A percentile compares a stretch with the other conserved stretches of the same genome.
These are phyloP conservation scores for Akanthomyces uredinophilus DNA, from an alignment of 2,329 filamentous ascomycete species.

Conservation along the genomic window DNA sequence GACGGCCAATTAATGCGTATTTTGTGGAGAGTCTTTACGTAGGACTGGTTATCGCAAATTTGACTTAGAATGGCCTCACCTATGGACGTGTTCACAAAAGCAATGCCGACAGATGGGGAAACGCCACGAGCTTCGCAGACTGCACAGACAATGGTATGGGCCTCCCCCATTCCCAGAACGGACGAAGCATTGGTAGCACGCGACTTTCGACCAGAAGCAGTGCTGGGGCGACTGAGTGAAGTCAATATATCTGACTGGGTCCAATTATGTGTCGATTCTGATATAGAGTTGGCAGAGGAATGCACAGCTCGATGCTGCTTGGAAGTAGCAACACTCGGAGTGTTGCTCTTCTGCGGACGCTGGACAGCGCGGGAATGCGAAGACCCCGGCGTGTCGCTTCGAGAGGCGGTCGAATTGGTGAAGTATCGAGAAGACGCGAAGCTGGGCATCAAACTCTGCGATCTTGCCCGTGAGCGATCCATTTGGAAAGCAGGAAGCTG, in stretches of 20 bases:
- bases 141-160: slow-evolving; percentile 78
- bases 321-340: background rate
- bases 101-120: slow-evolving; percentile 76
- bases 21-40: slow-evolving; percentile 82
- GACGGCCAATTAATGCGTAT: slow-evolving; percentile 74
- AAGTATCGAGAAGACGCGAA: slow-evolving; percentile 1
- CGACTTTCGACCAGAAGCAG: slow-evolving; percentile 41
- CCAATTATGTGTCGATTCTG: background rate
- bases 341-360: background rate
- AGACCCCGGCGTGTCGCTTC: background rate
- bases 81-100: slow-evolving; percentile 81
- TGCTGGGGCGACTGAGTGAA: slow-evolving; percentile 30
- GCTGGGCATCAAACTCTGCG: background rate
- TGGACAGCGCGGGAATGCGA: background rate
- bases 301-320: background rate
- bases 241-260: slow-evolving; percentile 20
- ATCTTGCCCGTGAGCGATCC: background rate
- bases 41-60: slow-evolving; percentile 90
- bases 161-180: slow-evolving; percentile 42
- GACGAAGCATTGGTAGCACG: slow-evolving; percentile 32
- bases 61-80: slow-evolving; percentile 83
- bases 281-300: background rate
- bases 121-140: slow-evolving; percentile 83
- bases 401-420: background rate
- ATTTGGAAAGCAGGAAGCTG: background rate